phyloP scores from a whole-genome alignment of 116 monocot genomes.

The Papilionanthe hybrid region DNA sequence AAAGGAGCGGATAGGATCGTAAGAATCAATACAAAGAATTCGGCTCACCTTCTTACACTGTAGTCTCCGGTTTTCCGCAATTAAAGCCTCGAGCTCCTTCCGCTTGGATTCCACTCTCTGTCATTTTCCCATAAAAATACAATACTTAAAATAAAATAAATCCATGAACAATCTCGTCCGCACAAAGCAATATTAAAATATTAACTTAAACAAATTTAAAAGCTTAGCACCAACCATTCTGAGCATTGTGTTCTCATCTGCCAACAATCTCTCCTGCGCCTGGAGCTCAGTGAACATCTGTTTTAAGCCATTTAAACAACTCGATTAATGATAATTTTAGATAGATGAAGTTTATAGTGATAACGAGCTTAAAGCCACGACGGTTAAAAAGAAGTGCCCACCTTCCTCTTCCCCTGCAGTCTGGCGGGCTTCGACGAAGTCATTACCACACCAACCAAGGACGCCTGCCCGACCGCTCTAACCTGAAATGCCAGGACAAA shows the following conservation, averaged over 20 bases:
- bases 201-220: background rate
- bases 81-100: slow-evolving; percentile 3
- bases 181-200: background rate
- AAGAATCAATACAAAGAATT: background rate
- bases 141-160: background rate
- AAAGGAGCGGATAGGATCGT: background rate
- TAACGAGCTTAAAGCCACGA: background rate
- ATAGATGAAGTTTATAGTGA: background rate
- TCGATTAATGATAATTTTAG: background rate
- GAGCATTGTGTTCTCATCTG: slow-evolving; percentile 12
- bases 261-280: slow-evolving; percentile 15
- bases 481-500: slow-evolving; percentile 2
- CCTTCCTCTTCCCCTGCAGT: slow-evolving; percentile 5
- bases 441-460: background rate
- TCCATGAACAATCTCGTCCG: background rate
- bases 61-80: slow-evolving; percentile 1
- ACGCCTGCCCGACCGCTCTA: background rate
- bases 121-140: background rate
- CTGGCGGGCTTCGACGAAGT: slow-evolving; percentile 5
- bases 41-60: background rate
- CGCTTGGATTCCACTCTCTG: slow-evolving; percentile 4
- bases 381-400: background rate
- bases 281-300: slow-evolving; percentile 21
- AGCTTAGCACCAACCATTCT: slow-evolving; percentile 9
- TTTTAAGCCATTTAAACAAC: background rate